phyloP scores from a whole-genome alignment of 176 grass and related monocot species.

The Paspalum notatum region DNA sequence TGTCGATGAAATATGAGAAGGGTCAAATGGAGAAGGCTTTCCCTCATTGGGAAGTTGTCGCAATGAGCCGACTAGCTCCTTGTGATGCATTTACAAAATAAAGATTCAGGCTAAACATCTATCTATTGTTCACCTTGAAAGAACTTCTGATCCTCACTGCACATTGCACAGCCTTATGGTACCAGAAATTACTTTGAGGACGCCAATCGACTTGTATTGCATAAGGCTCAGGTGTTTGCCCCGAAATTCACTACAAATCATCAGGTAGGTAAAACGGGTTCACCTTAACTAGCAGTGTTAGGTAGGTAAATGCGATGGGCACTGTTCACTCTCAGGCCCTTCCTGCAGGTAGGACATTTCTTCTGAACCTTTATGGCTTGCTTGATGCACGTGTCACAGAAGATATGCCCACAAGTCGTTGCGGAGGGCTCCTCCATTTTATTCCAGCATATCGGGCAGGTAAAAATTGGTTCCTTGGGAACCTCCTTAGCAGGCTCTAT shows the following conservation, averaged over 20 bases:
- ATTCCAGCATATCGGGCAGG: slow-evolving; percentile 85
- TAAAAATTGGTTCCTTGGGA: slow-evolving; percentile 68
- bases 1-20: not conserved
- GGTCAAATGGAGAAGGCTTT: not conserved
- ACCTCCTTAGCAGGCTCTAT: slow-evolving; percentile 44
- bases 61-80: slow-evolving; percentile 1
- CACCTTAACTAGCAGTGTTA: slow-evolving; percentile 45
- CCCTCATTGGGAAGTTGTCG: slow-evolving; percentile 1
- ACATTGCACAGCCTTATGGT: not conserved
- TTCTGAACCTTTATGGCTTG: slow-evolving; percentile 76
- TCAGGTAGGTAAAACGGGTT: not conserved
- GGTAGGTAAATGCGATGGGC: slow-evolving; percentile 88
- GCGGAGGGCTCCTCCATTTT: slow-evolving; percentile 70
- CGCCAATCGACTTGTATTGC: not conserved
- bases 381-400: slow-evolving; percentile 80
- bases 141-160: slow-evolving; percentile 23
- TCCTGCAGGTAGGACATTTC: slow-evolving; percentile 90
- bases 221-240: slow-evolving; percentile 12
- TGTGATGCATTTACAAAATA: slow-evolving; percentile 1
- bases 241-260: not conserved
- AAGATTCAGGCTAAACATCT: not conserved
- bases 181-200: slow-evolving; percentile 7
- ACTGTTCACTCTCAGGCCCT: slow-evolving; percentile 56
- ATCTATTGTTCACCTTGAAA: not conserved
- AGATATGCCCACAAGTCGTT: slow-evolving; percentile 89